Percentiles rank a stretch among this genome's conserved stretches.
Conservation (phyloP, 805 yeast species). For the Grigorovia jiainica region DNA sequence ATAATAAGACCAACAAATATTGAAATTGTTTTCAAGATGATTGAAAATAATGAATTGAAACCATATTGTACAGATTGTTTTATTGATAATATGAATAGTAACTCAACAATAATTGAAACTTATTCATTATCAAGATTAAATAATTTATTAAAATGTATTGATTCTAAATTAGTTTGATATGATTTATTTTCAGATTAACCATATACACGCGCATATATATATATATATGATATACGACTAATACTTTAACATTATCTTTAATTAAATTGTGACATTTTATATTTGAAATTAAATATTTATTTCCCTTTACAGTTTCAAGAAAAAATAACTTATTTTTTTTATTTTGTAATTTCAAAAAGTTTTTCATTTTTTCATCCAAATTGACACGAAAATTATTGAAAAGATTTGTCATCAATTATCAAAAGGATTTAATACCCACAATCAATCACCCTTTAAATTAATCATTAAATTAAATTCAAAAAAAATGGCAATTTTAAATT, state of each 20-base stretch:
- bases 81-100: not conserved
- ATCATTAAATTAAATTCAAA: not conserved
- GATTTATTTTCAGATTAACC: too few species aligned
- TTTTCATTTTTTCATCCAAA: too few species aligned
- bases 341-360: too few species aligned
- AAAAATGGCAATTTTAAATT: constrained; percentile 43
- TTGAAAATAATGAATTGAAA: not conserved
- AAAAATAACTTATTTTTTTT: too few species aligned
- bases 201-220: too few species aligned
- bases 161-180: not conserved
- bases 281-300: too few species aligned
- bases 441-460: not conserved
- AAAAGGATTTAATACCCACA: not conserved
- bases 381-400: too few species aligned
- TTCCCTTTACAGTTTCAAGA: too few species aligned
- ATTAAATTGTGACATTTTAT: too few species aligned
- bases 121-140: not conserved
- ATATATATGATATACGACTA: too few species aligned
- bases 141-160: not conserved
- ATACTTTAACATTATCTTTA: too few species aligned
- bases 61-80: not conserved
- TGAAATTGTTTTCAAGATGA: not conserved
- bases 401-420: too few species aligned
- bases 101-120: not conserved
- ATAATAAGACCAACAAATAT: not conserved